Evolutionary conservation across 192 early-diverging fungal species (phyloP).

Genomic region (Phycomyces nitens): DNA sequence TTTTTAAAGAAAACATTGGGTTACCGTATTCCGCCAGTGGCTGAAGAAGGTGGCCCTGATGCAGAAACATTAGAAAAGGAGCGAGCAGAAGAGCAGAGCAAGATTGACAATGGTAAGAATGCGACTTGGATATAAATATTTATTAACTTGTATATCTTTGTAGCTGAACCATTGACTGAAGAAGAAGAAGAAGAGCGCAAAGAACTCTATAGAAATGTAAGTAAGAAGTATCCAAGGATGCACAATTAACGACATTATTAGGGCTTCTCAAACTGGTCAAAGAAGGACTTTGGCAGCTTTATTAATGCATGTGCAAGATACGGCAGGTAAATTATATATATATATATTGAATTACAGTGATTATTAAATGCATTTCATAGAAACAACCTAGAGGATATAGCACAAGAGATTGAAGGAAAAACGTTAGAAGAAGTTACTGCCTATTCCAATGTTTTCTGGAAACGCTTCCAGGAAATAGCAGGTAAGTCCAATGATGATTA

Average conservation of each 20-base stretch:
- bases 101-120: conserved; percentile 69
- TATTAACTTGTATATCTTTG: conserved; percentile 2
- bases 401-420: conserved; percentile 90
- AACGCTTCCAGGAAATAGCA: conserved; percentile 80
- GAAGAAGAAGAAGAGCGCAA: conserved; percentile 83
- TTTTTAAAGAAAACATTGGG: conserved; percentile 55
- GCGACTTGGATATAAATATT: no score
- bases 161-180: conserved; percentile 86
- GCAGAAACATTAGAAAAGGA: conserved; percentile 51
- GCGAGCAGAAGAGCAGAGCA: conserved; percentile 71
- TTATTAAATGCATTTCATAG: conserved; percentile 31
- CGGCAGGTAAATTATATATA: conserved; percentile 57
- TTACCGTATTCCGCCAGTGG: conserved; percentile 61
- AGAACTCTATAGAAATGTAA: conserved; percentile 42
- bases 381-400: conserved; percentile 68
- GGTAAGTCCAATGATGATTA: conserved; percentile 33
- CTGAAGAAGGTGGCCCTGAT: conserved; percentile 37
- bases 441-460: conserved; percentile 88
- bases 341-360: not conserved
- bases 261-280: conserved; percentile 89
- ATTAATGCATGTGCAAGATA: conserved; percentile 82
- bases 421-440: conserved; percentile 77
- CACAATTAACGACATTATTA: not conserved
- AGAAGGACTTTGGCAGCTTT: conserved; percentile 84
- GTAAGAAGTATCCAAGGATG: not conserved